Evolutionary conservation across 176 grass and related monocot species (phyloP).

Genomic region (Tillandsia fasciculata): DNA sequence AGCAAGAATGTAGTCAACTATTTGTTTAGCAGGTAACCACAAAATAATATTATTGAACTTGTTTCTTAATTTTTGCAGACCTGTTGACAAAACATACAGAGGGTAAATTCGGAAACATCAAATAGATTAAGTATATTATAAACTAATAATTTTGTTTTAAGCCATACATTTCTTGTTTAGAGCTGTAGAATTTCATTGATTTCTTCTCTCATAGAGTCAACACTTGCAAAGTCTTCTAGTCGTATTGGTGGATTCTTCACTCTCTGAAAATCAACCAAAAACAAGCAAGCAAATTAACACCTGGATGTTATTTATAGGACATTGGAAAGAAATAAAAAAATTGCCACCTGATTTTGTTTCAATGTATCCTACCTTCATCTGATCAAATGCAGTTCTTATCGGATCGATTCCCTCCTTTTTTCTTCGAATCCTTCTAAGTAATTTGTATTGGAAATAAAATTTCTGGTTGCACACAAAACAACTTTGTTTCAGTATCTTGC

Average conservation of each 20-base stretch:
- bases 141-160: too few species aligned
- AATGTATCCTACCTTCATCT: conserved; percentile 25
- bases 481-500: background rate
- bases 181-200: conserved; percentile 36
- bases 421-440: conserved; percentile 12
- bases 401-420: conserved; percentile 25
- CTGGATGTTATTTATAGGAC: background rate
- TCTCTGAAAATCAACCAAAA: conserved; percentile 15
- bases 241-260: conserved; percentile 30
- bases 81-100: too few species aligned
- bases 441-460: conserved; percentile 22
- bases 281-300: background rate
- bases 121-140: too few species aligned
- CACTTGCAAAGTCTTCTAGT: conserved; percentile 29
- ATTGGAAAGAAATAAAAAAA: background rate
- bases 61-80: too few species aligned
- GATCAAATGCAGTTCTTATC: conserved; percentile 30
- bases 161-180: too few species aligned
- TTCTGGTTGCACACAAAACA: conserved; percentile 5
- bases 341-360: background rate
- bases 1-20: too few species aligned
- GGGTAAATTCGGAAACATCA: too few species aligned
- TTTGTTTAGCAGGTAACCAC: too few species aligned
- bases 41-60: too few species aligned
- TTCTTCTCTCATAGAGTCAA: conserved; percentile 38